Evolutionary conservation across 805 yeast genomes (phyloP).

Genomic region (Kodamaea jinghongensis): DNA sequence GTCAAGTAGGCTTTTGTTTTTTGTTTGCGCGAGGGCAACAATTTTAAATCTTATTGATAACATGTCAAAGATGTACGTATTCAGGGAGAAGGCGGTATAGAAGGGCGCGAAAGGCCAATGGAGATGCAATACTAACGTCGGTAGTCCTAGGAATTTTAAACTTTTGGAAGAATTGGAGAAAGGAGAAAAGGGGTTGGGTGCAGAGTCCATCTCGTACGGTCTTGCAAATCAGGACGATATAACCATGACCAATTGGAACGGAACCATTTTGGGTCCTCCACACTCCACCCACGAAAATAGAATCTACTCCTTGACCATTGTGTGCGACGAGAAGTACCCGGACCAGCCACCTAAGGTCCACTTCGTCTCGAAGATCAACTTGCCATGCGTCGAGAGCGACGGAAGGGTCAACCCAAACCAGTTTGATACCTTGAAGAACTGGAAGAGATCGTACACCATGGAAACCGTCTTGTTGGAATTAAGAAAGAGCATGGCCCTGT

Average conservation of each 20-base stretch:
- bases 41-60: background rate
- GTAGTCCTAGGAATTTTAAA: conserved; percentile 88
- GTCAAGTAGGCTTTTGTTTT: conserved; percentile 1
- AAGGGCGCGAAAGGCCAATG: background rate
- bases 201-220: conserved; percentile 96
- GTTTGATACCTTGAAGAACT: conserved; percentile 68
- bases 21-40: conserved; percentile 1
- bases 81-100: too few relatives aligned
- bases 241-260: conserved; percentile 94
- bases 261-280: conserved; percentile 97
- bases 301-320: conserved; percentile 77
- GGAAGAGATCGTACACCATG: conserved; percentile 92
- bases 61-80: conserved; percentile 50
- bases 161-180: conserved; percentile 94
- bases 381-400: conserved; percentile 81
- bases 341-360: conserved; percentile 81
- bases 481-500: conserved; percentile 79
- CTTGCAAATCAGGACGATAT: conserved; percentile 87
- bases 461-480: conserved; percentile 88
- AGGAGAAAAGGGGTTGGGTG: conserved; percentile 96
- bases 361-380: conserved; percentile 80
- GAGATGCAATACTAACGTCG: conserved; percentile 8
- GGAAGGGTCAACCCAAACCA: conserved; percentile 47
- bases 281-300: conserved; percentile 86
- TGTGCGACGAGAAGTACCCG: conserved; percentile 84